Percentiles rank a stretch among this genome's conserved stretches.
These are phyloP conservation scores for Gossypioides kirkii DNA, from an alignment of 345 rosid species.

Conservation along the genomic window DNA sequence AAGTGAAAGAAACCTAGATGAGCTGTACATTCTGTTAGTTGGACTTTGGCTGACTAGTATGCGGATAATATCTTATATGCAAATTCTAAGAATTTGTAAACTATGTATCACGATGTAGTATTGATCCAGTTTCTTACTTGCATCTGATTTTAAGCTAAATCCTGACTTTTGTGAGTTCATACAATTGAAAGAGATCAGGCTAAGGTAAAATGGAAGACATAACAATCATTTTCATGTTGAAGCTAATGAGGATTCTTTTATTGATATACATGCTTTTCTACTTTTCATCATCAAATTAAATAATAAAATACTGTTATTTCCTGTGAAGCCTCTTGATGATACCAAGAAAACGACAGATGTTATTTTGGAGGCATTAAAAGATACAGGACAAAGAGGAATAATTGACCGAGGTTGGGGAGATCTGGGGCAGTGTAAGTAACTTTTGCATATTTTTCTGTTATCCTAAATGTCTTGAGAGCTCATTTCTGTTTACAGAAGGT, in stretches of 20 bases:
- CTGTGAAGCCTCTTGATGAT: conserved; percentile 87
- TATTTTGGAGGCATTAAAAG: conserved; percentile 78
- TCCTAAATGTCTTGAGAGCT: neutral
- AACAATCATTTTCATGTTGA: neutral
- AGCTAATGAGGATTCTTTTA: neutral
- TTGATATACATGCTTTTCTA: neutral
- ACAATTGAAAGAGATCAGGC: neutral
- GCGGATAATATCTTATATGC: neutral
- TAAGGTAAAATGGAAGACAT: neutral
- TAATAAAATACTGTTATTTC: conserved; percentile 13
- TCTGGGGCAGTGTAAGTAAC: conserved; percentile 60
- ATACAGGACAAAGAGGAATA: conserved; percentile 88
- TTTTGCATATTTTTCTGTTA: neutral
- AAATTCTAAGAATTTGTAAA: neutral
- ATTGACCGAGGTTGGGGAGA: conserved; percentile 95
- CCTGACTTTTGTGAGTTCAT: neutral
- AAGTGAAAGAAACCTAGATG: neutral
- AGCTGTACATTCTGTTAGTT: neutral
- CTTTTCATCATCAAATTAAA: neutral
- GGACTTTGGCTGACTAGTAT: neutral
- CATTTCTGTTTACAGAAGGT: neutral
- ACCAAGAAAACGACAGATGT: conserved; percentile 64
- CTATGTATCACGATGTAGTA: neutral
- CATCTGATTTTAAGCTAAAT: neutral
- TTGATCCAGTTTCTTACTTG: conserved; percentile 5